Evolutionary conservation across 2,329 filamentous ascomycete species (phyloP), one percentile per base, ranked within the genome.

Genomic region (Leptoxyphium fumago): DNA sequence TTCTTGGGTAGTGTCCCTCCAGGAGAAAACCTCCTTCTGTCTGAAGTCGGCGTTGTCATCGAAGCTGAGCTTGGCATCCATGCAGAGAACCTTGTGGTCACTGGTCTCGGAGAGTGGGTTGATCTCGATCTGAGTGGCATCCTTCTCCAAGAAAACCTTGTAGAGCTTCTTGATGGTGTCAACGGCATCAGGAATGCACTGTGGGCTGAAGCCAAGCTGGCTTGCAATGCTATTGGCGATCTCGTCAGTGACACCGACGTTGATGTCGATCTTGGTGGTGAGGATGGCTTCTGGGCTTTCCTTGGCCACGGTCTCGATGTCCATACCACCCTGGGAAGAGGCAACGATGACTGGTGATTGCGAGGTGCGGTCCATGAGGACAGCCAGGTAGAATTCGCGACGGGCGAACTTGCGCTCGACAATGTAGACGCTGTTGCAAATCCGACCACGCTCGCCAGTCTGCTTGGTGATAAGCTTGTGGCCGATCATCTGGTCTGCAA

Each of bases 381-480:
- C 82, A 61, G 91, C 91, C 47, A 98, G 81, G 75, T 98, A 98
- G 74, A 98, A 98, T 71, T 98, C 91, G 63, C 91, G 83, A 56
- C 91, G 87, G 58, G 91, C 91, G 63, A 95, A 98, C 75, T 98
- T 98, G 77, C 91, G 88, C 77, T 98, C 91, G 71, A 89, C 94
- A 65, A 98, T 96, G 75, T 94, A 96, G 64, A 98, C 91, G 52
- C 88, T 78, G 69, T 84, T 96, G 78, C 91, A 98, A 64, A 94
- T 78, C 66, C 91, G 86, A 63, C 91, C 91, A 57, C 69, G 77
- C 57, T 89, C 85, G 65, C 91, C 91, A 47, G 91, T 98, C 75
- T 98, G 91, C 80, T 98, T 98, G 68, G 91, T 98, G 70, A 98
- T 78, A 69, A 98, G 86, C 72, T 95, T 95, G 74, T 98, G 89